These are phyloP conservation scores for Boletus sp. DNA, from an alignment of 768 basidiomycete species.

Conservation along the genomic window DNA sequence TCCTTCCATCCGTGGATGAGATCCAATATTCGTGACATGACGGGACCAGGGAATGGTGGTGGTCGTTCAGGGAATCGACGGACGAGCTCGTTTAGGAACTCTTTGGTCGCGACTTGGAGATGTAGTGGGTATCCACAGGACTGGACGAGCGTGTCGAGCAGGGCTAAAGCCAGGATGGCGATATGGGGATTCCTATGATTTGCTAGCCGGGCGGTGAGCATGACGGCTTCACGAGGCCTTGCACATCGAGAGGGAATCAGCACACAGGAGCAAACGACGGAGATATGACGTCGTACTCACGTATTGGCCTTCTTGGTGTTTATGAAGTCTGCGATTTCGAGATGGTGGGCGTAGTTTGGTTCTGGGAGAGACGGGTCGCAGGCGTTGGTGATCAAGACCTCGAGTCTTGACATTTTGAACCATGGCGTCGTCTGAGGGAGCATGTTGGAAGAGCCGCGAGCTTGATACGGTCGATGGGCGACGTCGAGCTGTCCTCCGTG, in stretches of 20 bases:
- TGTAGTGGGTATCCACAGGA: slow-evolving; percentile 97
- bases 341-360: slow-evolving; percentile 87
- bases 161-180: slow-evolving; percentile 77
- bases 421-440: slow-evolving; percentile 50
- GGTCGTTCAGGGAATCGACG: slow-evolving; percentile 97
- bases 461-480: neutral
- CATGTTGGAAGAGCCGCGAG: slow-evolving; percentile 32
- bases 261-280: neutral
- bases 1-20: slow-evolving; percentile 95
- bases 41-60: slow-evolving; percentile 89
- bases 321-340: slow-evolving; percentile 92
- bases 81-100: slow-evolving; percentile 97
- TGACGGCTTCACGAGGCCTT: slow-evolving; percentile 89
- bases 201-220: slow-evolving; percentile 76
- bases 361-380: slow-evolving; percentile 85
- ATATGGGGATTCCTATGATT: slow-evolving; percentile 94
- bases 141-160: slow-evolving; percentile 90
- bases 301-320: slow-evolving; percentile 96
- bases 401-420: slow-evolving; percentile 58
- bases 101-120: slow-evolving; percentile 94
- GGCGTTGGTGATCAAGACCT: slow-evolving; percentile 72
- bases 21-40: slow-evolving; percentile 93
- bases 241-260: neutral
- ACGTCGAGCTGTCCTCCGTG: neutral
- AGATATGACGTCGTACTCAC: slow-evolving; percentile 42